Base-by-base conservation (phyloP, 441 rosid species). In the Populus hybrid region DNA sequence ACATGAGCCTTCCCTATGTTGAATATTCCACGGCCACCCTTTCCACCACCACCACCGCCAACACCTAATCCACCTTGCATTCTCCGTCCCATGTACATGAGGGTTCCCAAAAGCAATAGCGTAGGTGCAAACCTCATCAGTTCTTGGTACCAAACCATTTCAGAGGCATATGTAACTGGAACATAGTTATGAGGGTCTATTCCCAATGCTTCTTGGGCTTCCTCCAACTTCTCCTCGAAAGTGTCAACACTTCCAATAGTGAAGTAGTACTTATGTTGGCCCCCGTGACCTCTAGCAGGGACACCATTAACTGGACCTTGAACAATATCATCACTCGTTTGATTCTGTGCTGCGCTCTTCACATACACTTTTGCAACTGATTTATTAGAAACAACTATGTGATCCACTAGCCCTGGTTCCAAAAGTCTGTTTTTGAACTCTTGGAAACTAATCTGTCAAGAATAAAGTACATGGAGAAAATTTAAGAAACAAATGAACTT, bases 201-300 rank as follows among this genome's bases (percentile, higher is more conserved):
- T 40, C 91, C 89, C 71, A 89, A 80, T 64, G 87, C 89, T 82
- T 87, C 90, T 75, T 88, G 92, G 77, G 94, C 92, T 84, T 86
- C 90, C 85, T 88, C 91, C 79, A 92, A 76, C 86, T 90, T 92
- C 84, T 90, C 91, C 88, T 92, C 93, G 56, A 92, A 92, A 65
- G 93, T 86, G 64, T 90, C 93, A 71, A 92, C 84, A 71, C 90
- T 92, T 63, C 93, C 91, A 2, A 89, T 90, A 73, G 85, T 90
- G 82, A 90, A 89, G 86, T 82, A 88, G 82, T 75, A 89, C 78
- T 83, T 86, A 78, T 83, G 86, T 68, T 86, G 93, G 79, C 91
- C 81, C 11, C 35, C 65, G 80, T 80, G 83, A 75, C 84, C 81
- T 64, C 72, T 83, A 12, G 79, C 21, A 72, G 79, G 82, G 67